Base-by-base conservation (phyloP, 2,329 filamentous ascomycete species). In the Monosporascus sp. region DNA sequence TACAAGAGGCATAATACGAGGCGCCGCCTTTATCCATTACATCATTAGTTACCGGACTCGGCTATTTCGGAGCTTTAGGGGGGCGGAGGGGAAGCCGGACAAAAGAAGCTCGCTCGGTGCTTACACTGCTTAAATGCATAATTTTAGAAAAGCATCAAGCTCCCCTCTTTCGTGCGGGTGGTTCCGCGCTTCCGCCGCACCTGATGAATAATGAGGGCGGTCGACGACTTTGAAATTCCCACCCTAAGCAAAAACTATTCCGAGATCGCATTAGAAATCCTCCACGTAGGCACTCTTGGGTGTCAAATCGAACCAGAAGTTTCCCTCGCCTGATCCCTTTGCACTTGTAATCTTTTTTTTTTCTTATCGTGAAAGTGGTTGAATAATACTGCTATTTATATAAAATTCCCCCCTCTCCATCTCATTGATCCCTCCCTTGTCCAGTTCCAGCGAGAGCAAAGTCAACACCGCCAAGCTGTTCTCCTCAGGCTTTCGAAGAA, bases 391-490 rank as follows among this genome's bases (percentile, higher is more conserved):
- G 15, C 6, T 39, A 11, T 18, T 18, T 20, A 42, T 42, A 42
- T 42, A 18, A 24, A 24, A 42, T 4, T 42, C 0, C 22, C 22
- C 20, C 39, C 9, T 24, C 39, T 7, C 31, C 11, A 34, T 14
- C 31, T 34, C 11, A 11, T 36, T 17, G 22, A 17, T 24, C 36
- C 34, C 5, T 8, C 15, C 7, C 24, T 37, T 49, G 8, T 31
- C 36, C 27, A n/a, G 8, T 48, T 17, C 14, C 44, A 5, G 9
- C 36, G 36, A 54, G 51, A 25, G 24, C 24, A 52, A 55, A 52
- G 14, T 17, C 51, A 58, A 59, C 68, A 78, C 79, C 84, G 86
- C 76, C 89, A 96, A 92, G 79, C 82, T 96, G 93, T 96, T 96
- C 81, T 90, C 90, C 78, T 90, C 86, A 72, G 78, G 82, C 60